Conservation (phyloP, 140 eudicot genomes). For the Stevia rebaudiana region DNA sequence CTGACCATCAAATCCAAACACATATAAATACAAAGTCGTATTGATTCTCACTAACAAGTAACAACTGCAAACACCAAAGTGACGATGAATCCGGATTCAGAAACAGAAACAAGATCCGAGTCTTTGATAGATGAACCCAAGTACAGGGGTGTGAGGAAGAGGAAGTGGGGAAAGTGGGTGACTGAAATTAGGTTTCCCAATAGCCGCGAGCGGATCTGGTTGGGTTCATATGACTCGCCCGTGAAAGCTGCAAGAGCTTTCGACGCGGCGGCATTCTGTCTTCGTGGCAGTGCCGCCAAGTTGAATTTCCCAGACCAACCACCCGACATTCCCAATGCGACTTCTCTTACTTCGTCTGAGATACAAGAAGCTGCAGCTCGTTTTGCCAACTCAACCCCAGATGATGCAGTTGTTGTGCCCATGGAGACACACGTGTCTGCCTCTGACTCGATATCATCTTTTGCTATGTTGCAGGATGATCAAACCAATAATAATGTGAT, state of each 20-base stretch:
- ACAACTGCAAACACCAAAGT: background rate
- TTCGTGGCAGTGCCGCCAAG: constrained; percentile 57
- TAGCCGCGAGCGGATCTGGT: constrained; percentile 70
- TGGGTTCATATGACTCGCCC: constrained; percentile 66
- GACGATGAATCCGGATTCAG: background rate
- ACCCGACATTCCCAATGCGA: constrained; percentile 49
- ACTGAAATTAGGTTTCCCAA: constrained; percentile 65
- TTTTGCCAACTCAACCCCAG: constrained; percentile 27
- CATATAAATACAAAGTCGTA: constrained; percentile 7
- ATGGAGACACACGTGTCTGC: constrained; percentile 7
- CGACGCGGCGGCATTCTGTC: constrained; percentile 66
- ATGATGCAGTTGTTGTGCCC: background rate
- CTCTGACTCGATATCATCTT: background rate
- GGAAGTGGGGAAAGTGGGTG: constrained; percentile 82
- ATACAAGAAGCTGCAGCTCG: constrained; percentile 57
- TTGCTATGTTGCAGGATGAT: background rate
- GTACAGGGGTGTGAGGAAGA: constrained; percentile 63
- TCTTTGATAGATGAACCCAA: constrained; percentile 19
- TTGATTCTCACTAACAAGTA: background rate
- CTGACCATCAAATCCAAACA: background rate
- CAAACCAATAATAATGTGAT: background rate
- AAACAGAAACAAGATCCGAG: background rate
- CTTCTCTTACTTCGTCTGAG: constrained; percentile 37
- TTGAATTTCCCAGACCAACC: constrained; percentile 64
- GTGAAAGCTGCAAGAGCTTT: constrained; percentile 80